phyloP scores from a whole-genome alignment of 768 basidiomycete genomes.

The Multifurca ochricompacta region DNA sequence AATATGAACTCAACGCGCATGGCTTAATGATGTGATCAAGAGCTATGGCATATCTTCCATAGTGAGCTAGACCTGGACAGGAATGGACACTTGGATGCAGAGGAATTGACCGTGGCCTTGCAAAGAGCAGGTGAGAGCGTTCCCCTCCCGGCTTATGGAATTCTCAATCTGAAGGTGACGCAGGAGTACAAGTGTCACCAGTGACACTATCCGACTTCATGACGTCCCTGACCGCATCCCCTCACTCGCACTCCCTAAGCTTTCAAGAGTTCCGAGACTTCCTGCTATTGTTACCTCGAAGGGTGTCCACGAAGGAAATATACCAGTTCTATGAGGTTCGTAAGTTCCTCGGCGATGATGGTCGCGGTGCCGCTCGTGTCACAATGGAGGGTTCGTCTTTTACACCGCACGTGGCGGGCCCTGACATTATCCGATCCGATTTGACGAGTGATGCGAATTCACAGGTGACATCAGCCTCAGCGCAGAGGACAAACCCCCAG shows the following conservation, averaged over 20 bases:
- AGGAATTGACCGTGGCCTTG: constrained; percentile 55
- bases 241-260: constrained; percentile 59
- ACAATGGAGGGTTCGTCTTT: constrained; percentile 74
- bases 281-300: constrained; percentile 77
- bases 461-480: constrained; percentile 72
- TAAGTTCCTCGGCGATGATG: constrained; percentile 64
- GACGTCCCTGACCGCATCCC: constrained; percentile 62
- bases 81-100: constrained; percentile 71
- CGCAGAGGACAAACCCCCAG: constrained; percentile 61
- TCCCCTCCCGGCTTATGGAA: no score
- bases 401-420: constrained; percentile 5
- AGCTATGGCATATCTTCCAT: constrained; percentile 89
- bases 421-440: background rate
- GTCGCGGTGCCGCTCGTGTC: constrained; percentile 67
- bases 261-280: constrained; percentile 89
- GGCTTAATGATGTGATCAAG: constrained; percentile 31
- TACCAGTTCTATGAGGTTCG: constrained; percentile 73
- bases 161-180: background rate
- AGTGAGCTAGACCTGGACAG: constrained; percentile 85
- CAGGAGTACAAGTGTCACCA: constrained; percentile 67
- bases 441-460: background rate
- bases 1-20: constrained; percentile 17
- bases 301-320: constrained; percentile 75
- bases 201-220: constrained; percentile 77
- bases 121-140: constrained; percentile 54